Base-by-base conservation (phyloP, 768 basidiomycete species). In the Kwoniella sp. region DNA sequence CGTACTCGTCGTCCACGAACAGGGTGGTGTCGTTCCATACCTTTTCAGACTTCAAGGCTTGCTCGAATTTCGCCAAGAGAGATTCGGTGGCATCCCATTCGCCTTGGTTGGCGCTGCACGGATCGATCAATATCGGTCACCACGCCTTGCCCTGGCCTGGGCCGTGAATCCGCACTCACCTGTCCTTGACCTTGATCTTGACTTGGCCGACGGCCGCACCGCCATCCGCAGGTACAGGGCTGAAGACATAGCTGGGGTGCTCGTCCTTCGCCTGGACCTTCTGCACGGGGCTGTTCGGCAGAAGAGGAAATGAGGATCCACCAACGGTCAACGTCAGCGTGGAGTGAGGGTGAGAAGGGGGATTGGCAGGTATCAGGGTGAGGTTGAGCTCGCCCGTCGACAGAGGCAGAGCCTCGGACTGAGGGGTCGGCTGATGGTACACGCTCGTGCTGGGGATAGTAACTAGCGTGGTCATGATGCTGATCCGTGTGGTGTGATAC, bases 51-150 rank as follows among this genome's bases (percentile, higher is more conserved):
- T 67, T 67, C n/a, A 73, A 48, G 0, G 39, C 46, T 2, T 42
- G 39, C 41, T 73, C 70, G 37, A 73, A 57, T 45, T 52, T 48
- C 2, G n/a, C 26, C 11, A 56, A 51, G 4, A 65, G 50, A 5
- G 62, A 53, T 46, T 73, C 68, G 4, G 67, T 64, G 20, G 57
- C 62, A 27, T 70, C 69, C 65, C 69, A 72, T 55, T 67, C 63
- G 1, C 51, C 60, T 32, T 61, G 70, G 26, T 44, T 60, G 1
- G 43, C 50, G 33, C 67, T 69, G 17, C 22, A 34, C 6, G 19
- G 8, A 38, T n/a, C n/a, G n/a, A n/a, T n/a, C n/a, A n/a, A n/a
- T n/a, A n/a, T n/a, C n/a, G n/a, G n/a, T n/a, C n/a, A n/a, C n/a
- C n/a, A n/a, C n/a, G n/a, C n/a, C n/a, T n/a, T n/a, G n/a, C n/a